Evolutionary conservation across 2,329 filamentous ascomycete genomes (phyloP).

Genomic region (Monilinia fructigena): DNA sequence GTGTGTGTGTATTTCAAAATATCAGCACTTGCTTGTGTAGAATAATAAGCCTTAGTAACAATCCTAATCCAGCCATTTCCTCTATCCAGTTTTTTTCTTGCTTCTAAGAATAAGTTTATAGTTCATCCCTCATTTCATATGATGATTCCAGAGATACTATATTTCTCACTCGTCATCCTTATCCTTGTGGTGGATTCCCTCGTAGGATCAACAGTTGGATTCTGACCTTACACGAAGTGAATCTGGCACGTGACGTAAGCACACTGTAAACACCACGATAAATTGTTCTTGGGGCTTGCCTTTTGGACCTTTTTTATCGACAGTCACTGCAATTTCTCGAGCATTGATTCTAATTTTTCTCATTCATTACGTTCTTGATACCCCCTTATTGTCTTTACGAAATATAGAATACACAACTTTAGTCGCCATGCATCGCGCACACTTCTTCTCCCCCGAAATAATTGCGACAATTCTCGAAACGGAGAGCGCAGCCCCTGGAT

Average conservation of each 20-base stretch:
- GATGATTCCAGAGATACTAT: background rate
- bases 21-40: too few relatives aligned
- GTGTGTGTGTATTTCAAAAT: too few relatives aligned
- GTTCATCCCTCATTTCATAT: background rate
- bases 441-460: slow-evolving; percentile 7
- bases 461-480: background rate
- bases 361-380: background rate
- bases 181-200: background rate
- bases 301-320: background rate
- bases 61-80: background rate
- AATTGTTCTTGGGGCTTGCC: background rate
- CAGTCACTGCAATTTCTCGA: background rate
- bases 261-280: background rate
- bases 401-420: background rate
- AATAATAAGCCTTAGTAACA: background rate
- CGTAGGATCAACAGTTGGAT: too few relatives aligned
- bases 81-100: background rate
- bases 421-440: slow-evolving; percentile 10
- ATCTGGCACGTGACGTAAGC: background rate
- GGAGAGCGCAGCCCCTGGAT: background rate
- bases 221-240: background rate
- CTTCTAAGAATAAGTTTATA: background rate
- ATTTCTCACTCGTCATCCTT: background rate
- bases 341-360: background rate
- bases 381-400: background rate